A percentile compares a stretch with the other conserved stretches of the same genome.
These are phyloP conservation scores for Fusarium albidum DNA, from an alignment of 2,329 filamentous ascomycete species.

Conservation along the genomic window DNA sequence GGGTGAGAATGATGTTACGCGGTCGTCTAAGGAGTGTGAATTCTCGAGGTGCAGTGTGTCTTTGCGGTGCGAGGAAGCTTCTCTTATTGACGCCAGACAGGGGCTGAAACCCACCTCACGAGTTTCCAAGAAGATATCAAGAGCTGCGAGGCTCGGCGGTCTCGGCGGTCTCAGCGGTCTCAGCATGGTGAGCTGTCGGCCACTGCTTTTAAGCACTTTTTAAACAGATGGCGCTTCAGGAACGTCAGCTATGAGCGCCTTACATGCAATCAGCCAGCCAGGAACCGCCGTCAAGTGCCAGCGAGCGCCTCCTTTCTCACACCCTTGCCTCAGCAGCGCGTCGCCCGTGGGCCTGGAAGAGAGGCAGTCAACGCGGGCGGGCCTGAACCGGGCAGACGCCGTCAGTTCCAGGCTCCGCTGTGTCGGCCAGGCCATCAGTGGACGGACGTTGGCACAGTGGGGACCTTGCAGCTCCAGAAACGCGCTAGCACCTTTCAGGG, in stretches of 20 bases:
- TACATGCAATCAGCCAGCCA: slow-evolving; percentile 17
- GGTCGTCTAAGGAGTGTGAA: slow-evolving; percentile 2
- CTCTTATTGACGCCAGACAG: slow-evolving; percentile 8
- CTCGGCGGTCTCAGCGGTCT: slow-evolving; percentile 17
- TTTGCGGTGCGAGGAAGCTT: slow-evolving; percentile 3
- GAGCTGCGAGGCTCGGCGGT: slow-evolving; percentile 4
- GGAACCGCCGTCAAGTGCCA: slow-evolving; percentile 14
- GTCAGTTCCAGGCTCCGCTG: slow-evolving; percentile 20
- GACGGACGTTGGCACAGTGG: slow-evolving; percentile 15
- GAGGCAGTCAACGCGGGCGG: too few species aligned
- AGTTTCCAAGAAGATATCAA: slow-evolving; percentile 22
- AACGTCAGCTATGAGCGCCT: slow-evolving; percentile 13
- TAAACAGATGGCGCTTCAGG: slow-evolving; percentile 19
- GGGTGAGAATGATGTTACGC: background rate
- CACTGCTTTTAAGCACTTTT: slow-evolving; percentile 23
- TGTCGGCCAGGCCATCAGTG: slow-evolving; percentile 7
- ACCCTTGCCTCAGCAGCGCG: background rate
- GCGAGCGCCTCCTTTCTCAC: slow-evolving; percentile 23
- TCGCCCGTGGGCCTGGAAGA: slow-evolving; percentile 14
- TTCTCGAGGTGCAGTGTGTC: background rate
- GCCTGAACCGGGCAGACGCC: slow-evolving; percentile 10
- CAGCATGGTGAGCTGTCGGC: slow-evolving; percentile 7
- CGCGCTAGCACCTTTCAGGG: slow-evolving; percentile 25
- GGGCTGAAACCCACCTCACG: slow-evolving; percentile 28
- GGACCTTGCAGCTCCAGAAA: slow-evolving; percentile 28